Conservation (phyloP, 176 grass and related monocot species). For the Musa acuminata region DNA sequence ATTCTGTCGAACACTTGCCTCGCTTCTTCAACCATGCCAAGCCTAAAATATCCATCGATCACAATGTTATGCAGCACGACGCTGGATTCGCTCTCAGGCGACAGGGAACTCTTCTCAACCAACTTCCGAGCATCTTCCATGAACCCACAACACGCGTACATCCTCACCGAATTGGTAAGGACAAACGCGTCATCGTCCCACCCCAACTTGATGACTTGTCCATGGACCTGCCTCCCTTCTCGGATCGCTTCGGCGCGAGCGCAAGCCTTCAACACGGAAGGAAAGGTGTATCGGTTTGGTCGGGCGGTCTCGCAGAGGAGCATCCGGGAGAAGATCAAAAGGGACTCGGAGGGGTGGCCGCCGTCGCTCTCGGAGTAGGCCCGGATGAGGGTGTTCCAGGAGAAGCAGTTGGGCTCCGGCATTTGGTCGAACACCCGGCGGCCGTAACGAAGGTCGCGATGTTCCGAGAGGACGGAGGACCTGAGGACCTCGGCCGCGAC, state of each 20-base stretch:
- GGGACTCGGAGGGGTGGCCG: conserved; percentile 7
- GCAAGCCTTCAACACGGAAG: conserved; percentile 65
- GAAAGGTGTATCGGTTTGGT: conserved; percentile 54
- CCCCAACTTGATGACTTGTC: conserved; percentile 27
- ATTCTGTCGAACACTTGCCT: conserved; percentile 7
- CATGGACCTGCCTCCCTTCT: conserved; percentile 29
- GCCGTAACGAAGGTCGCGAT: conserved; percentile 22
- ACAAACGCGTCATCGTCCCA: conserved; percentile 44
- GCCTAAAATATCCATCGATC: conserved; percentile 16
- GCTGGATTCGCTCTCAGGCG: not conserved
- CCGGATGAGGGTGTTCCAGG: conserved; percentile 38
- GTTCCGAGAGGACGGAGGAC: conserved; percentile 15
- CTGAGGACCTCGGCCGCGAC: conserved; percentile 27
- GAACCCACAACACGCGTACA: conserved; percentile 28
- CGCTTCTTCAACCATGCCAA: conserved; percentile 12
- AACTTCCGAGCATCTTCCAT: not conserved
- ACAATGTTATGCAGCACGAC: conserved; percentile 18
- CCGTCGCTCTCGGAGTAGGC: conserved; percentile 25
- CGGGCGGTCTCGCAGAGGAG: conserved; percentile 3
- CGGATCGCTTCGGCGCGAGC: conserved; percentile 11
- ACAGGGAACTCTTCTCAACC: not conserved
- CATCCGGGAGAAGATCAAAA: conserved; percentile 26
- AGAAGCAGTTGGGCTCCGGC: conserved; percentile 33
- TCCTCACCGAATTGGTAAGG: conserved; percentile 37
- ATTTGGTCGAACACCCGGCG: conserved; percentile 32